Conservation (phyloP, 352 stramenopile genomes). For the Phytophthora sp. region DNA sequence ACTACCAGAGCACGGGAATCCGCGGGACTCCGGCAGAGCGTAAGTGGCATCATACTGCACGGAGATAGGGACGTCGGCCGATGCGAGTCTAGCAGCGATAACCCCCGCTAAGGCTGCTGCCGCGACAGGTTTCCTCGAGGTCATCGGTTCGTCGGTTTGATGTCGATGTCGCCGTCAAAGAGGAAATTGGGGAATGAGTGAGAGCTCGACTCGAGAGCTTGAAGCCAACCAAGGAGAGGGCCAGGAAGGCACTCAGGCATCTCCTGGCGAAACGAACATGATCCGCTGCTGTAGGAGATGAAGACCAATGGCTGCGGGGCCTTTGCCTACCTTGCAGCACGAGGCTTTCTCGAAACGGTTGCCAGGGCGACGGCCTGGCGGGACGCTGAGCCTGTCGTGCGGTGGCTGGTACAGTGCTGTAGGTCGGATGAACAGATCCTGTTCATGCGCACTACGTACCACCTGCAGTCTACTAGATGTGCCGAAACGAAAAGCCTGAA, state of each 20-base stretch:
- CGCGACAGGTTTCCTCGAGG: constrained; percentile 6
- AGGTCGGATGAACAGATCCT: no score
- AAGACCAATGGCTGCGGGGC: not conserved
- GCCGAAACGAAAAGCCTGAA: no score
- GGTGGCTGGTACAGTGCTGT: no score
- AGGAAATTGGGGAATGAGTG: constrained; percentile 26
- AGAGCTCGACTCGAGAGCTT: not conserved
- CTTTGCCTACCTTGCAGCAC: no score
- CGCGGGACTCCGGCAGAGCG: constrained; percentile 23
- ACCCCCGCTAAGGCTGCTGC: constrained; percentile 14
- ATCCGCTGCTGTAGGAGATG: not conserved
- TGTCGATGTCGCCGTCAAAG: constrained; percentile 8
- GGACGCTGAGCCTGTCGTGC: not conserved
- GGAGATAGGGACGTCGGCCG: constrained; percentile 16
- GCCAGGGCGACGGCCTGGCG: not conserved
- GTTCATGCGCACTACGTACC: no score
- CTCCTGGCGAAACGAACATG: not conserved
- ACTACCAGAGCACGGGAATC: constrained; percentile 20
- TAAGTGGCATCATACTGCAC: constrained; percentile 33
- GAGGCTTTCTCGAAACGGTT: constrained; percentile 7
- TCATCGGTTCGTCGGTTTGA: constrained; percentile 6
- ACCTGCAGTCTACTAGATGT: no score
- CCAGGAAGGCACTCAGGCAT: not conserved
- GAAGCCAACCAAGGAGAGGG: not conserved
- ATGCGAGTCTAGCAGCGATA: not conserved